These are phyloP conservation scores for Penicillium polonicum DNA, from an alignment of 2,329 filamentous ascomycete species.

Conservation along the genomic window DNA sequence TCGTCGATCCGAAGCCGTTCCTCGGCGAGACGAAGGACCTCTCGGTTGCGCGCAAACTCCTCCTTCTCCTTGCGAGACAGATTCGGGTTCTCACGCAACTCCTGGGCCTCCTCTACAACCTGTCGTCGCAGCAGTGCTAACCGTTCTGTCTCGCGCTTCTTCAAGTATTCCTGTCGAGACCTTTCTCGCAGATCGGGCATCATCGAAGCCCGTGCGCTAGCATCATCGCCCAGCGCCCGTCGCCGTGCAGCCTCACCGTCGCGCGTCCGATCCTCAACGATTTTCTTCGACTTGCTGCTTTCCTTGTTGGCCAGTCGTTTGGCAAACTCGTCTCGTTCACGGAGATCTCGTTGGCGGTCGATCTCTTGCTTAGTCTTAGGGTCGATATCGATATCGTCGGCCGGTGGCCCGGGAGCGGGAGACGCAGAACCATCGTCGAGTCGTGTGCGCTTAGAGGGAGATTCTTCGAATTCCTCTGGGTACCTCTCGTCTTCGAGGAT, in stretches of 20 bases:
- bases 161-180: conserved; percentile 87
- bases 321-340: conserved; percentile 78
- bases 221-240: conserved; percentile 64
- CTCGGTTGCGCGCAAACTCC: conserved; percentile 84
- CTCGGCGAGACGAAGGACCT: conserved; percentile 77
- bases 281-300: conserved; percentile 66
- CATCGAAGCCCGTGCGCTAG: conserved; percentile 66
- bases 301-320: conserved; percentile 72
- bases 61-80: conserved; percentile 77
- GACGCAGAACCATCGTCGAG: conserved; percentile 55
- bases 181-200: conserved; percentile 77
- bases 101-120: conserved; percentile 82
- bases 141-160: conserved; percentile 85
- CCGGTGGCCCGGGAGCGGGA: conserved; percentile 32
- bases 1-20: conserved; percentile 86
- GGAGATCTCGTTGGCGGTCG: conserved; percentile 64
- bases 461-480: conserved; percentile 63
- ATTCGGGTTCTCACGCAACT: conserved; percentile 71
- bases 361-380: conserved; percentile 58
- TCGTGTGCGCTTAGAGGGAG: conserved; percentile 69
- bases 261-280: conserved; percentile 60
- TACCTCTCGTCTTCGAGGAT: conserved; percentile 31
- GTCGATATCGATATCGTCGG: conserved; percentile 53
- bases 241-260: conserved; percentile 61
- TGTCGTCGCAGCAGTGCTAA: conserved; percentile 84